Conservation (phyloP, 2,329 filamentous ascomycete genomes). For the Xylariaceae sp. region DNA sequence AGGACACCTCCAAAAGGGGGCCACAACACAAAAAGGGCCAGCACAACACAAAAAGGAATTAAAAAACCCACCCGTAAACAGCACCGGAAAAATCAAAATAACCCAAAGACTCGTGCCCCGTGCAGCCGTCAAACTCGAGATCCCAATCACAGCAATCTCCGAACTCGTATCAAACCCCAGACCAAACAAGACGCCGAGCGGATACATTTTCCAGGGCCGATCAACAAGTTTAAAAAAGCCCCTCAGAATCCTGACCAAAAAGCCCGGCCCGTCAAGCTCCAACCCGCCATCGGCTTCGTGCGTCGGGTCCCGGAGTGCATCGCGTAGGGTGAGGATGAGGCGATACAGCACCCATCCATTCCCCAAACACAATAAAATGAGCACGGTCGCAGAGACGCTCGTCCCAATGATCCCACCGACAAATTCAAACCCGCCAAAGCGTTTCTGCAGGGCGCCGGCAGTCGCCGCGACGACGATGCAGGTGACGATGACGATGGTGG, state of each 20-base stretch:
- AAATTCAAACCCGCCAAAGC: constrained; percentile 73
- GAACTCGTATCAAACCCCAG: constrained; percentile 94
- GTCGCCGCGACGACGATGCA: constrained; percentile 90
- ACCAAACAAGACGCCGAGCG: constrained; percentile 72
- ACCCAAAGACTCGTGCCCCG: constrained; percentile 88
- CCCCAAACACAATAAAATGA: constrained; percentile 75
- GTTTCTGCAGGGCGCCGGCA: constrained; percentile 71
- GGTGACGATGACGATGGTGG: constrained; percentile 85
- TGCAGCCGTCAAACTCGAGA: constrained; percentile 80
- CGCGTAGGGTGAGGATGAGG: constrained; percentile 62
- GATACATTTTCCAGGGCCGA: constrained; percentile 67
- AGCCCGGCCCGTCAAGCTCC: constrained; percentile 70
- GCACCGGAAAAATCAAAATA: constrained; percentile 81
- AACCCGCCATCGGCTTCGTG: constrained; percentile 41
- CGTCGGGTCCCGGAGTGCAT: constrained; percentile 45
- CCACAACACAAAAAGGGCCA: not conserved
- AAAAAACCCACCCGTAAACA: constrained; percentile 65
- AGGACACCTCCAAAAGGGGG: too few species aligned
- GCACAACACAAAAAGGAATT: too few species aligned
- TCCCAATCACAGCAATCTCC: constrained; percentile 86
- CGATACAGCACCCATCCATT: constrained; percentile 83
- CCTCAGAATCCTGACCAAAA: constrained; percentile 66
- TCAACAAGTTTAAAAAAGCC: constrained; percentile 70
- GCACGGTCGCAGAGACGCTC: constrained; percentile 74
- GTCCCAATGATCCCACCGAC: constrained; percentile 88